Base-by-base conservation (phyloP, 345 rosid genomes). In the Salix dunnii region DNA sequence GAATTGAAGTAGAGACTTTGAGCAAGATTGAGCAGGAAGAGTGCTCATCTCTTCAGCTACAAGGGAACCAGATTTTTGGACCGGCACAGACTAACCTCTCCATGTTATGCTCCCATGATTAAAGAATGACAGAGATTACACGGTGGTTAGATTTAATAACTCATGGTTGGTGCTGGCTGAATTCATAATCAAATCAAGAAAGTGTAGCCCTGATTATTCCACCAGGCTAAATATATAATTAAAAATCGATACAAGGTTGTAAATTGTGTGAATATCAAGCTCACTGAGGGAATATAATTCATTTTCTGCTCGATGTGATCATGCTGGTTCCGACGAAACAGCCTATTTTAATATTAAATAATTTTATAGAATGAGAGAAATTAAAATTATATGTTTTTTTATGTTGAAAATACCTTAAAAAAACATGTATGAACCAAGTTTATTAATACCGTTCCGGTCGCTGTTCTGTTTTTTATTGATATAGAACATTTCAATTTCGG, bases 181-280 rank as follows among this genome's bases (percentile, higher is more conserved):
- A n/a, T n/a, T n/a, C n/a, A n/a, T n/a, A 55, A 72, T 58, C 51
- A 49, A 5, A 5, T 18, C 17, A 48, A 3, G 62, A 72, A 70
- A 16, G 48, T 21, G 60, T 67, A 31, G 68, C 62, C 13, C 21
- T 43, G 33, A 35, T 33, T 51, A 38, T 17, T 8, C 71, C 69
- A 71, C 33, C 31, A 18, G 0, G 16, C 9, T 53, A n/a, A n/a
- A n/a, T n/a, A n/a, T n/a, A n/a, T n/a, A n/a, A n/a, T n/a, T n/a
- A n/a, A n/a, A n/a, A n/a, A n/a, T n/a, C n/a, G 21, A 11, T 3
- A 8, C 36, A 16, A 30, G 3, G 14, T 38, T 43, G 53, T 30
- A 42, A 23, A 62, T 65, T 43, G 74, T 62, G 69, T 62, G 33
- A 46, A 23, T 30, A 1, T 31, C 38, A 70, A 13, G 74, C 79